Evolutionary conservation across 1,284 basidiomycete genomes (phyloP).

Genomic region (Psilocybe mexicana): DNA sequence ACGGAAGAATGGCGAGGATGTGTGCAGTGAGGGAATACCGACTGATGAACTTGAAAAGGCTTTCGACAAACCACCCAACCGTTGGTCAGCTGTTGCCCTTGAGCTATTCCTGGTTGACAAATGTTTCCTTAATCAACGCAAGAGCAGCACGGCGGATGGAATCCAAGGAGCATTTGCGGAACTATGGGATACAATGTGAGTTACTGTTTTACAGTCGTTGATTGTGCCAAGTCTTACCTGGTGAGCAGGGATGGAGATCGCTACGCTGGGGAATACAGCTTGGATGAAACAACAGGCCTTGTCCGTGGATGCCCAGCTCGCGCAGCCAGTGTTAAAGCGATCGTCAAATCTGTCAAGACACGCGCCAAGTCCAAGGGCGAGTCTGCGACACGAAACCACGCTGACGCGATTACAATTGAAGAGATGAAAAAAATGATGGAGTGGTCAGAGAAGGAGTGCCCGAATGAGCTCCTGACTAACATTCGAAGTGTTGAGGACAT

Average conservation of each 20-base stretch:
- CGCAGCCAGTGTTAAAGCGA: constrained; percentile 16
- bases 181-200: constrained; percentile 31
- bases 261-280: constrained; percentile 25
- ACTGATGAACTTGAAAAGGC: constrained; percentile 18
- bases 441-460: constrained; percentile 24
- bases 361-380: constrained; percentile 21
- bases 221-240: not conserved
- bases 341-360: constrained; percentile 26
- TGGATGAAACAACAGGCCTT: constrained; percentile 20
- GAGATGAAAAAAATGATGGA: constrained; percentile 28
- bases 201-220: not conserved
- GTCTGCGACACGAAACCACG: constrained; percentile 26
- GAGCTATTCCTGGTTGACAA: constrained; percentile 29
- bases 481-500: not conserved
- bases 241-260: constrained; percentile 21
- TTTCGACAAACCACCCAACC: constrained; percentile 28
- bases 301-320: constrained; percentile 29
- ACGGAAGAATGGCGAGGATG: not conserved
- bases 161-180: constrained; percentile 27
- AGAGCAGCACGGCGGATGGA: constrained; percentile 19
- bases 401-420: constrained; percentile 31
- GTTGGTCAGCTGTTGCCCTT: constrained; percentile 25
- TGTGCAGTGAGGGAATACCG: not conserved
- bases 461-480: constrained; percentile 6
- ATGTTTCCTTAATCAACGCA: constrained; percentile 22